Base-by-base conservation (phyloP, 768 basidiomycete species). In the Calvatia gigantea region DNA sequence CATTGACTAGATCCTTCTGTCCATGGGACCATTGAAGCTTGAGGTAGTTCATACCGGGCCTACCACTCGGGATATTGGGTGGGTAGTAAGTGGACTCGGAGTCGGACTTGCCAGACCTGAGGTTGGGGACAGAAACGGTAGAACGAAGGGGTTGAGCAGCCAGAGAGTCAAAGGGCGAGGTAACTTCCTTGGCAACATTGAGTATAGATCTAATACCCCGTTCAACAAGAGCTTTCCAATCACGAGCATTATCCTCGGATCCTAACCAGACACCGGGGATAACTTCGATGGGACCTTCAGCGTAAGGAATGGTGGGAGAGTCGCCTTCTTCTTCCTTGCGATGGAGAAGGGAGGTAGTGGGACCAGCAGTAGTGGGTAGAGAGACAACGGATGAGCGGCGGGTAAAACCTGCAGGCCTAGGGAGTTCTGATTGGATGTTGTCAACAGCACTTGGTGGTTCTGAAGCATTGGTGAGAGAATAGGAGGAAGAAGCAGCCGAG, bases 1-100 rank as follows among this genome's bases (percentile, higher is more conserved):
- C 72, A 2, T 83, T 70, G 61, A 93, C 91, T 35, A 96, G 82
- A 67, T 96, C 88, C 54, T 88, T 80, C 71, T 95, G 91, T n/a
- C 94, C 94, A 66, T 96, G 94, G 21, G 91, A 94, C 94, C 94
- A 96, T 49, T 81, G 80, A 25, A 95, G 81, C 69, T 92, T 93
- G 70, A 93, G 86, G 67, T 95, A 94, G 69, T 92, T 84, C 79
- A 94, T 83, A 15, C 77, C 78, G 0, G 92, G 91, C 60, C 90
- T 79, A 52, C 89, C 91, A 46, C 75, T 84, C 32, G 80, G 72
- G 7, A 81, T 65, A 68, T 91, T 82, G 2, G 90, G 76, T 11
- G 86, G 83, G 62, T 85, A 82, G 67, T 84, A 88, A 21, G 84
- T 83, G 11, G 81, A 67, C 21, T 78, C 69, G 7, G 71, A 47